These are phyloP conservation scores for Trametes cubensis DNA, from an alignment of 768 basidiomycete genomes.

Conservation along the genomic window DNA sequence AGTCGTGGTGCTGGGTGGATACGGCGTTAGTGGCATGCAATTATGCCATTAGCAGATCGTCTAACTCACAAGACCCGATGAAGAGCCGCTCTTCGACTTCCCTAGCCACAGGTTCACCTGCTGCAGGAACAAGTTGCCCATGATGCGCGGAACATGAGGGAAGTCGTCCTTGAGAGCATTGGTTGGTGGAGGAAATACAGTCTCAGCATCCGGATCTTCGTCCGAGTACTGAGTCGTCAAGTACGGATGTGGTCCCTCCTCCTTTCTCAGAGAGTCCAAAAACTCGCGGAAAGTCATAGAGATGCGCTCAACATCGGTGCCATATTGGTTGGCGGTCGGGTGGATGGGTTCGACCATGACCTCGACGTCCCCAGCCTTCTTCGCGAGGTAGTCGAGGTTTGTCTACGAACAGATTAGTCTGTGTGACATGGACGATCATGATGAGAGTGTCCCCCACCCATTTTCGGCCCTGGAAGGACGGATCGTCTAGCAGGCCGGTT, in stretches of 20 bases:
- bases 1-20: slow-evolving; percentile 33
- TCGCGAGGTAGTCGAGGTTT: slow-evolving; percentile 30
- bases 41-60: not conserved
- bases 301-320: slow-evolving; percentile 33
- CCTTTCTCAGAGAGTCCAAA: slow-evolving; percentile 20
- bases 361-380: slow-evolving; percentile 29
- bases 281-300: slow-evolving; percentile 32
- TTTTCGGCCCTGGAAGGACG: slow-evolving; percentile 27
- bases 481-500: slow-evolving; percentile 31
- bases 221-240: slow-evolving; percentile 37
- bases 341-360: slow-evolving; percentile 36
- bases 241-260: slow-evolving; percentile 29
- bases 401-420: slow-evolving; percentile 17
- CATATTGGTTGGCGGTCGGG: slow-evolving; percentile 31
- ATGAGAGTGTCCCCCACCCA: slow-evolving; percentile 28
- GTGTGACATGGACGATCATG: not conserved
- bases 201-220: slow-evolving; percentile 31
- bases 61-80: slow-evolving; percentile 34
- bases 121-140: slow-evolving; percentile 36
- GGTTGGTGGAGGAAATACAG: slow-evolving; percentile 34
- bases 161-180: slow-evolving; percentile 34
- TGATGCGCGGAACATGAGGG: slow-evolving; percentile 32
- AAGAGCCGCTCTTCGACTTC: slow-evolving; percentile 32
- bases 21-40: not conserved
- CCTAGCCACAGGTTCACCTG: slow-evolving; percentile 38